Base-by-base conservation (phyloP, 306 rosid species). In the Cucurbita pepo region DNA sequence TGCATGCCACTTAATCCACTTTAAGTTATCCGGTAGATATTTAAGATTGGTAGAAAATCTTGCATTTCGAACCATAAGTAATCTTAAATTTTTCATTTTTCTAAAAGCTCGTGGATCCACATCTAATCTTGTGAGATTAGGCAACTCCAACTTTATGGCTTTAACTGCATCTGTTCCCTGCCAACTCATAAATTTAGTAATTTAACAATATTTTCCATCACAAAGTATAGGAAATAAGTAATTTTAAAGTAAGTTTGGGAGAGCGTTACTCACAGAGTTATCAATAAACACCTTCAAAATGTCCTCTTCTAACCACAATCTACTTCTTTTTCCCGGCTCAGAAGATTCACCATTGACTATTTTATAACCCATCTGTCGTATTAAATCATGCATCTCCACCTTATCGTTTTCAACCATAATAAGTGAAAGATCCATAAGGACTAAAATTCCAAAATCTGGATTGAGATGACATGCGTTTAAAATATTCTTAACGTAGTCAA, bases 321-420 rank as follows among this genome's bases (percentile, higher is more conserved):
- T 72, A 40, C 74, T 69, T 44, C 70, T 74, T 16, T 5, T 78
- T 37, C 52, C 78, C 0, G 77, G 18, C 4, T 75, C 25, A 1
- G 57, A 4, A 0, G 79, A 78, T 37, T 65, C 61, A n/a, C 25
- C 18, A 25, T 72, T 55, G 25, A 66, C 61, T 3, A 85, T 81
- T 34, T 43, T 72, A 30, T 72, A 75, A 57, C 85, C 89, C 86
- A 82, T 85, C n/a, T n/a, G n/a, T n/a, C n/a, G n/a, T n/a, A n/a
- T n/a, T n/a, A n/a, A n/a, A n/a, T n/a, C n/a, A n/a, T 71, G 82
- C 83, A 80, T 80, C 3, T 3, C 5, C 3, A 80, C 47, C n/a
- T 5, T 44, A 7, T 12, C 16, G 0, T 2, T 0, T 15, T 71
- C 55, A 76, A 78, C 4, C 1, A 41, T 69, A 0, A 82, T 0